Evolutionary conservation across 495 filamentous ascomycete genomes (phyloP).

Genomic region (Penicillium coffeae): DNA sequence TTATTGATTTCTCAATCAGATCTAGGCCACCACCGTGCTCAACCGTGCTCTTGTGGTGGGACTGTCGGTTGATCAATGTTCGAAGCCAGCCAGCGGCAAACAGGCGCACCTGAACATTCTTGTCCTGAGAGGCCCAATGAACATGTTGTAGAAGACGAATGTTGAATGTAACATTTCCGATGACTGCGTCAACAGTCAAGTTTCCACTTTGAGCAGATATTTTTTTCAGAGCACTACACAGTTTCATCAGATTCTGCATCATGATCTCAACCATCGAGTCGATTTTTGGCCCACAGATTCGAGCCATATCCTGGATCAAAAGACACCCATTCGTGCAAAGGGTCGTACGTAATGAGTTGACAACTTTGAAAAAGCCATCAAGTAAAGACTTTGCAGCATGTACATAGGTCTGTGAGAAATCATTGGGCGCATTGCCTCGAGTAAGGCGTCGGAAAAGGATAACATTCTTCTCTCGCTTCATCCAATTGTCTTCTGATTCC

Average conservation of each 20-base stretch:
- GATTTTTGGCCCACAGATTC: conserved; percentile 67
- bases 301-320: conserved; percentile 81
- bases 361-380: conserved; percentile 86
- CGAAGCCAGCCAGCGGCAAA: conserved; percentile 81
- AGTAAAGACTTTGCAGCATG: conserved; percentile 66
- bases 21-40: conserved; percentile 82
- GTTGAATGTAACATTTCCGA: conserved; percentile 74
- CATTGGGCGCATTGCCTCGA: conserved; percentile 77
- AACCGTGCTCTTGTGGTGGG: conserved; percentile 71
- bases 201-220: conserved; percentile 80
- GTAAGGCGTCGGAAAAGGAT: conserved; percentile 71
- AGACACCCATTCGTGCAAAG: conserved; percentile 80
- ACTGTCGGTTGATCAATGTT: conserved; percentile 72
- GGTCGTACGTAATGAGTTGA: conserved; percentile 83
- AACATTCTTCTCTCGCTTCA: conserved; percentile 73
- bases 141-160: conserved; percentile 79
- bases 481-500: conserved; percentile 89
- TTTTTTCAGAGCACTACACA: conserved; percentile 84
- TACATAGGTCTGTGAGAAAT: conserved; percentile 67
- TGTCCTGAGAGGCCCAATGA: conserved; percentile 75
- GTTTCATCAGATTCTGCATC: conserved; percentile 83
- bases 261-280: conserved; percentile 89
- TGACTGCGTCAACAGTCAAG: conserved; percentile 66
- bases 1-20: conserved; percentile 79
- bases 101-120: conserved; percentile 78